Percentiles rank a stretch among this genome's conserved stretches.
Evolutionary conservation across 805 yeast species (phyloP).

Genomic region (Metschnikowia hibisci): DNA sequence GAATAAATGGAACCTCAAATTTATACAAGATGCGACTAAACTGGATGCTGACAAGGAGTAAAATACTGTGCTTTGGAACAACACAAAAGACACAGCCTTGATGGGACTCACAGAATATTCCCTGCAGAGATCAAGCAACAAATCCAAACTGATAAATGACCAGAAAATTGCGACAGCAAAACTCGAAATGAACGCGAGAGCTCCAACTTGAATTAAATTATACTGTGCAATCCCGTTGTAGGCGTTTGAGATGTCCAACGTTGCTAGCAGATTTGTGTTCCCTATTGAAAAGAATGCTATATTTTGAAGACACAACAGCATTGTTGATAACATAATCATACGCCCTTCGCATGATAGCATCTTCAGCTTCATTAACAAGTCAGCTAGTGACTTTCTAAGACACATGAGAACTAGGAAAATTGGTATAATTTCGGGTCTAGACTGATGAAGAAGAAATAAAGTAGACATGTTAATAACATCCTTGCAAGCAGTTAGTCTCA

Average conservation of each 20-base stretch:
- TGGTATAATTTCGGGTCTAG: conserved; percentile 54
- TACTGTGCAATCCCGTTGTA: conserved; percentile 83
- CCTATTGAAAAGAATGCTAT: conserved; percentile 83
- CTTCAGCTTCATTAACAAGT: conserved; percentile 8
- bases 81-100: not conserved
- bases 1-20: conserved; percentile 79
- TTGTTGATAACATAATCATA: conserved; percentile 25
- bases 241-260: conserved; percentile 86
- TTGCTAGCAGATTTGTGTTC: conserved; percentile 86
- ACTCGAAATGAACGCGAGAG: conserved; percentile 76
- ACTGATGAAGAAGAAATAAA: conserved; percentile 50
- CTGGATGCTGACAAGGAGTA: conserved; percentile 57
- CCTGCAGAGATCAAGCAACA: conserved; percentile 7
- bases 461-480: conserved; percentile 36
- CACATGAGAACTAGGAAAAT: conserved; percentile 40
- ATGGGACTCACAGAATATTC: not conserved
- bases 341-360: conserved; percentile 15
- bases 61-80: conserved; percentile 30
- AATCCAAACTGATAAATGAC: conserved; percentile 49
- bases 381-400: conserved; percentile 20
- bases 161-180: conserved; percentile 85
- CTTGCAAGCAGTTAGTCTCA: conserved; percentile 26
- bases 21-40: conserved; percentile 64
- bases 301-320: conserved; percentile 60
- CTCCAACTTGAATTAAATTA: conserved; percentile 65